phyloP scores from a whole-genome alignment of 768 basidiomycete genomes.

The Phlebiopsis gigantea region DNA sequence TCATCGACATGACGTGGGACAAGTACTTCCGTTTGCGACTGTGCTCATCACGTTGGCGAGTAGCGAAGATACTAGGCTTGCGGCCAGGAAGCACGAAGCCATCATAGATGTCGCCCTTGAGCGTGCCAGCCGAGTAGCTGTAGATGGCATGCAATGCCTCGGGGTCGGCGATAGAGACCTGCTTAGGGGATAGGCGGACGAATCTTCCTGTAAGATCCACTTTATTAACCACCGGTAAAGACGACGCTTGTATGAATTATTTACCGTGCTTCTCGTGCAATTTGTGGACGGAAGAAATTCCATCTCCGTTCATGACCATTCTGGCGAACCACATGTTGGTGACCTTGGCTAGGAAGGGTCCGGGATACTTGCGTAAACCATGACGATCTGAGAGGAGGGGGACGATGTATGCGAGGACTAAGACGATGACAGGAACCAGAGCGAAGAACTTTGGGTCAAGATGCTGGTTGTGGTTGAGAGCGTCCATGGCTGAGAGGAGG shows the following conservation, averaged over 20 bases:
- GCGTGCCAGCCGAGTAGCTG: slow-evolving; percentile 35
- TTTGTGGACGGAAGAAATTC: slow-evolving; percentile 32
- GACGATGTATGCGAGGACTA: slow-evolving; percentile 26
- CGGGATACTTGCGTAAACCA: slow-evolving; percentile 29
- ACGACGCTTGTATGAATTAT: too few relatives aligned
- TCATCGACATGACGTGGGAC: slow-evolving; percentile 69
- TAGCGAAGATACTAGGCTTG: slow-evolving; percentile 59
- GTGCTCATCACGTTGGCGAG: slow-evolving; percentile 67
- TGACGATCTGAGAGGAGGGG: slow-evolving; percentile 29
- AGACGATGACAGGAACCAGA: slow-evolving; percentile 1
- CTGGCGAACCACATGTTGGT: slow-evolving; percentile 35
- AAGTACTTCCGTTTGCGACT: slow-evolving; percentile 84
- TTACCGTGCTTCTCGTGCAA: slow-evolving; percentile 38
- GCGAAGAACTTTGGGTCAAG: background rate
- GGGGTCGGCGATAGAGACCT: slow-evolving; percentile 39
- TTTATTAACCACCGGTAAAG: too few relatives aligned
- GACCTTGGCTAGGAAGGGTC: slow-evolving; percentile 33
- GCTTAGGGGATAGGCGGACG: slow-evolving; percentile 35
- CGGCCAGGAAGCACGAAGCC: slow-evolving; percentile 18
- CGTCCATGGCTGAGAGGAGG: background rate
- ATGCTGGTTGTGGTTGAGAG: background rate
- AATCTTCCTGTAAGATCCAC: slow-evolving; percentile 25
- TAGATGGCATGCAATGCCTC: slow-evolving; percentile 36
- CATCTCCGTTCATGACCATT: slow-evolving; percentile 27
- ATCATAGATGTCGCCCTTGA: slow-evolving; percentile 38